Evolutionary conservation across 2,329 filamentous ascomycete species (phyloP).

Genomic region (Claviceps monticola): DNA sequence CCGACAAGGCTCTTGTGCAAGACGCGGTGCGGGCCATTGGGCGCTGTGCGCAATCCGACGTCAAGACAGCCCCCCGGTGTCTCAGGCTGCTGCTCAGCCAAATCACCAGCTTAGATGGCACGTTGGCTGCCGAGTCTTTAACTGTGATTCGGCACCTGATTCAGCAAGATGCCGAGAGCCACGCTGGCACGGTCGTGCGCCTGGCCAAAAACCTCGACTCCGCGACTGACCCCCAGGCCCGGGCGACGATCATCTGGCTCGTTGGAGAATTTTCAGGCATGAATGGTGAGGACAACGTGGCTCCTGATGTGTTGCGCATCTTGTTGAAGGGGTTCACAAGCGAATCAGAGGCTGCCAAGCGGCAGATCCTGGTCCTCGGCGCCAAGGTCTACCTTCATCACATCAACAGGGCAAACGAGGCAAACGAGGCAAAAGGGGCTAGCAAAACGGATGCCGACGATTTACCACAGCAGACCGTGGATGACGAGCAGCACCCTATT

Average conservation of each 20-base stretch:
- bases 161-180: conserved; percentile 71
- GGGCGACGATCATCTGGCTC: conserved; percentile 93
- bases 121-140: conserved; percentile 78
- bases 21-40: conserved; percentile 90
- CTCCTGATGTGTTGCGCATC: conserved; percentile 81
- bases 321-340: conserved; percentile 71
- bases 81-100: conserved; percentile 72
- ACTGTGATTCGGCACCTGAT: conserved; percentile 94
- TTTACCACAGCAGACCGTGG: conserved; percentile 12
- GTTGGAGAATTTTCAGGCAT: conserved; percentile 84
- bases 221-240: conserved; percentile 72
- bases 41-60: conserved; percentile 72
- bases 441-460: conserved; percentile 18
- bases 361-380: conserved; percentile 81
- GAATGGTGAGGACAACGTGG: conserved; percentile 74
- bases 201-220: conserved; percentile 85
- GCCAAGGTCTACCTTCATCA: conserved; percentile 96
- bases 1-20: conserved; percentile 62
- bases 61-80: conserved; percentile 60
- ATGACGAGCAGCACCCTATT: conserved; percentile 44
- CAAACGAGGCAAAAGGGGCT: conserved; percentile 29
- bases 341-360: conserved; percentile 74
- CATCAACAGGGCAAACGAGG: conserved; percentile 50
- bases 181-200: conserved; percentile 73
- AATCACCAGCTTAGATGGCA: conserved; percentile 76